These are phyloP conservation scores for Trichoderma asperelloides DNA, from an alignment of 495 filamentous ascomycete species.

Conservation along the genomic window DNA sequence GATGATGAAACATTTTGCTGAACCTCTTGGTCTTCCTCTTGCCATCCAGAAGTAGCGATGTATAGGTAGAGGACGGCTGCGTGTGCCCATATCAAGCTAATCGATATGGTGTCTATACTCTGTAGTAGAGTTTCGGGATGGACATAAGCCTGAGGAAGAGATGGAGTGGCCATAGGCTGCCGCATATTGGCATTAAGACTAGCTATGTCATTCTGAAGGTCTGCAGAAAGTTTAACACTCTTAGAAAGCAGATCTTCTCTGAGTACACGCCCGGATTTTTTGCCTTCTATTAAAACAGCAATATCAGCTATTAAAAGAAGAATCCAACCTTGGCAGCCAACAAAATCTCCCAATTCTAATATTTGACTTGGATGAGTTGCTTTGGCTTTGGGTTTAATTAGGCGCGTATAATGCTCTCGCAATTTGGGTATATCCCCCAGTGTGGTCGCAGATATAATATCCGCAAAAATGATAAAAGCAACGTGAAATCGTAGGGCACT, in stretches of 20 bases:
- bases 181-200: conserved; percentile 34
- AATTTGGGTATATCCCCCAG: conserved; percentile 32
- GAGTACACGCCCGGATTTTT: conserved; percentile 22
- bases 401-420: conserved; percentile 26
- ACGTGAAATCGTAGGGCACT: conserved; percentile 37
- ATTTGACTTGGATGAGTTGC: neutral
- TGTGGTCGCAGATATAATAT: conserved; percentile 39
- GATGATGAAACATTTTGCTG: conserved; percentile 27
- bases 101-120: neutral
- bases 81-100: conserved; percentile 34
- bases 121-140: neutral
- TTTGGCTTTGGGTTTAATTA: conserved; percentile 17
- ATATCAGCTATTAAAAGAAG: conserved; percentile 37
- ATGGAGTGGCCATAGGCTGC: neutral
- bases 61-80: conserved; percentile 39
- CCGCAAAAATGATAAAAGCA: conserved; percentile 37
- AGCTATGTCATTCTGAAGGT: conserved; percentile 22
- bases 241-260: neutral
- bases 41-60: conserved; percentile 45
- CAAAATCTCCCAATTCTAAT: conserved; percentile 25
- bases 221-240: neutral
- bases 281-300: conserved; percentile 38
- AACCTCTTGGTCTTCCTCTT: conserved; percentile 31
- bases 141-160: neutral
- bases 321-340: conserved; percentile 40